Conservation (phyloP, 495 filamentous ascomycete genomes). For the Lasiosphaeris hirsuta region DNA sequence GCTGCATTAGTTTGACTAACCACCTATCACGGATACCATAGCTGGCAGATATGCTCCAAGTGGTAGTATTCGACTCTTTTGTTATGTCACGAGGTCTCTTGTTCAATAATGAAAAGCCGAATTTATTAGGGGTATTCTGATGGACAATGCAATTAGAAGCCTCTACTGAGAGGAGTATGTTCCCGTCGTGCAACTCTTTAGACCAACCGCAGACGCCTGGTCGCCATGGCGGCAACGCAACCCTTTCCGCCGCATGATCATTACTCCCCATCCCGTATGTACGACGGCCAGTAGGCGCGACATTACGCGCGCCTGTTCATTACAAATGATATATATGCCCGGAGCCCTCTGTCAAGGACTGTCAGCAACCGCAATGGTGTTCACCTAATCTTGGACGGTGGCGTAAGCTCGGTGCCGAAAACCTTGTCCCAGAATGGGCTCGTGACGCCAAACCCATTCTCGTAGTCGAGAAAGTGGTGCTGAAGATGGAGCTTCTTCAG, state of each 20-base stretch:
- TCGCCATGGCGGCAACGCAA: too few relatives aligned
- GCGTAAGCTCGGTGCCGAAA: constrained; percentile 80
- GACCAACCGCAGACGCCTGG: too few relatives aligned
- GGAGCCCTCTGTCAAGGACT: background rate
- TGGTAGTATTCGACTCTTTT: background rate
- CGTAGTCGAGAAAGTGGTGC: constrained; percentile 95
- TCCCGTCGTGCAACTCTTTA: background rate
- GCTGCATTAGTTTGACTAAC: too few relatives aligned
- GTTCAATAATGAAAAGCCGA: background rate
- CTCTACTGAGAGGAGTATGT: constrained; percentile 5
- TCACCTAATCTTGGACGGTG: constrained; percentile 57
- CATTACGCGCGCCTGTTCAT: background rate
- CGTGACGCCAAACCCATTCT: constrained; percentile 98
- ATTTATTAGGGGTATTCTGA: constrained; percentile 3
- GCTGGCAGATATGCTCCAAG: too few relatives aligned
- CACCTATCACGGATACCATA: too few relatives aligned
- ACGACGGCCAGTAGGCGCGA: background rate
- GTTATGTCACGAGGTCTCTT: background rate
- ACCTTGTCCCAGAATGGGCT: constrained; percentile 93
- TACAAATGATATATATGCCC: constrained; percentile 2
- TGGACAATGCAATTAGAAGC: background rate
- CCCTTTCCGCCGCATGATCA: background rate
- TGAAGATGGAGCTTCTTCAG: constrained; percentile 96
- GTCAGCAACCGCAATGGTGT: background rate
- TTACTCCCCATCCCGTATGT: background rate